Percentiles rank a stretch among this genome's conserved stretches.
phyloP scores from a whole-genome alignment of 768 basidiomycete genomes.

The Astraeus odoratus region DNA sequence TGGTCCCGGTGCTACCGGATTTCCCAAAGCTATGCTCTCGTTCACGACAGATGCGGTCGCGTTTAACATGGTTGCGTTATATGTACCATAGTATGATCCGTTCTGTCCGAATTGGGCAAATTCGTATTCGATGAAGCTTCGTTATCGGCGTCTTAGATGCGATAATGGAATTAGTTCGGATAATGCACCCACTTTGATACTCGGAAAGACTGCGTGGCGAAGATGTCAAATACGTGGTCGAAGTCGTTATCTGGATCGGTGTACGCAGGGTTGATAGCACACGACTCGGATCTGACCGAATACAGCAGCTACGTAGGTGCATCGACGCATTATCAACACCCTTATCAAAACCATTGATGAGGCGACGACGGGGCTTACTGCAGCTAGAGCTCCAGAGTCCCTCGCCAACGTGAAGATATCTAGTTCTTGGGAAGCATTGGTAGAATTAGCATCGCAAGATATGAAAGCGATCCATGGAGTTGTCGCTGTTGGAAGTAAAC shows the following conservation, averaged over 20 bases:
- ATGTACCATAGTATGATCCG: slow-evolving; percentile 44
- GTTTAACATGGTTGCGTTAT: slow-evolving; percentile 60
- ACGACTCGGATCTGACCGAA: slow-evolving; percentile 63
- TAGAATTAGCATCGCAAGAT: slow-evolving; percentile 74
- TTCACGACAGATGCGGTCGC: slow-evolving; percentile 37
- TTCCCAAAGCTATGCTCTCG: slow-evolving; percentile 34
- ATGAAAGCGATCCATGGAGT: slow-evolving; percentile 93
- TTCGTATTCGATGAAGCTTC: slow-evolving; percentile 50
- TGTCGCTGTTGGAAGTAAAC: slow-evolving; percentile 35
- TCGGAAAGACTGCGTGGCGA: slow-evolving; percentile 58
- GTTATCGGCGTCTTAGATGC: background rate
- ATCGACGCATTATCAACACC: no score
- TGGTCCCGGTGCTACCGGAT: slow-evolving; percentile 47
- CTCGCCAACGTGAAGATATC: slow-evolving; percentile 83
- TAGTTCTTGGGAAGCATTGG: slow-evolving; percentile 45
- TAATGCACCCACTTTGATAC: slow-evolving; percentile 43
- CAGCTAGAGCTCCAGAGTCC: slow-evolving; percentile 73
- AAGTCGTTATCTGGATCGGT: slow-evolving; percentile 47
- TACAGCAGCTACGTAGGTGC: slow-evolving; percentile 73
- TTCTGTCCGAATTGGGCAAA: slow-evolving; percentile 54
- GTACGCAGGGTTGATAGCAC: slow-evolving; percentile 71
- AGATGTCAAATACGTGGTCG: slow-evolving; percentile 71
- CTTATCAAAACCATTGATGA: no score
- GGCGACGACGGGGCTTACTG: slow-evolving; percentile 57
- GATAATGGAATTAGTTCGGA: background rate